Evolutionary conservation across 1,284 basidiomycete species (phyloP).

Genomic region (Vanrija pseudolonga): DNA sequence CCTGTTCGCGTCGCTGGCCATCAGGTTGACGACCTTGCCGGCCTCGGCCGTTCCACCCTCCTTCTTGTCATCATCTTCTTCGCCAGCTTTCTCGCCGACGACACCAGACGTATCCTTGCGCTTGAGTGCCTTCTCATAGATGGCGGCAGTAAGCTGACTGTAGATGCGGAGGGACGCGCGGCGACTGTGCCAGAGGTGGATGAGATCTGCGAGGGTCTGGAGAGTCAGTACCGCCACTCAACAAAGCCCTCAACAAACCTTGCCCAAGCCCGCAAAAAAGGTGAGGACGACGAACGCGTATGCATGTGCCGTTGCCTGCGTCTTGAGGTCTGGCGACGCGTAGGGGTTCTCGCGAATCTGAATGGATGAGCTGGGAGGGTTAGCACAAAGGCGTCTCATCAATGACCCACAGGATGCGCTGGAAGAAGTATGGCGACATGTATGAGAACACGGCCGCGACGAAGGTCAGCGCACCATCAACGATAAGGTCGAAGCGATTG

Average conservation of each 20-base stretch:
- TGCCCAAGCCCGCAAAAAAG: slow-evolving; percentile 58
- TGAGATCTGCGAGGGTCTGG: slow-evolving; percentile 67
- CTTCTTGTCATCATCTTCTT: slow-evolving; percentile 42
- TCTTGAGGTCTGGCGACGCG: neutral
- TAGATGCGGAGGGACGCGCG: slow-evolving; percentile 67
- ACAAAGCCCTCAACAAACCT: slow-evolving; percentile 51
- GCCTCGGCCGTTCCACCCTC: slow-evolving; percentile 43
- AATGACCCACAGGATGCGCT: slow-evolving; percentile 49
- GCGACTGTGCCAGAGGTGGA: slow-evolving; percentile 73
- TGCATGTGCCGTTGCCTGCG: slow-evolving; percentile 45
- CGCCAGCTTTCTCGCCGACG: slow-evolving; percentile 56
- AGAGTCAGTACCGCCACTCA: slow-evolving; percentile 18
- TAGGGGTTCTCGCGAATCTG: neutral
- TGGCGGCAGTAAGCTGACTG: slow-evolving; percentile 66
- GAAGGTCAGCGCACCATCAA: slow-evolving; percentile 65
- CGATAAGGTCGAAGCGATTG: slow-evolving; percentile 66
- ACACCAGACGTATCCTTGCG: slow-evolving; percentile 79
- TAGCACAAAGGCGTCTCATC: neutral
- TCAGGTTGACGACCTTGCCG: slow-evolving; percentile 54
- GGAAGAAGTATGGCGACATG: slow-evolving; percentile 47
- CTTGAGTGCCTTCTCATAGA: slow-evolving; percentile 86
- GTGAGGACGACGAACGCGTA: slow-evolving; percentile 69
- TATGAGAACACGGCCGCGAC: slow-evolving; percentile 67
- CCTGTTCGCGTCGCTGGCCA: slow-evolving; percentile 45
- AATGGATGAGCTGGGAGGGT: slow-evolving; percentile 1